These are phyloP conservation scores for Ophiocordyceps polyrhachis-furcata DNA, from an alignment of 2,329 filamentous ascomycete genomes.

Conservation along the genomic window DNA sequence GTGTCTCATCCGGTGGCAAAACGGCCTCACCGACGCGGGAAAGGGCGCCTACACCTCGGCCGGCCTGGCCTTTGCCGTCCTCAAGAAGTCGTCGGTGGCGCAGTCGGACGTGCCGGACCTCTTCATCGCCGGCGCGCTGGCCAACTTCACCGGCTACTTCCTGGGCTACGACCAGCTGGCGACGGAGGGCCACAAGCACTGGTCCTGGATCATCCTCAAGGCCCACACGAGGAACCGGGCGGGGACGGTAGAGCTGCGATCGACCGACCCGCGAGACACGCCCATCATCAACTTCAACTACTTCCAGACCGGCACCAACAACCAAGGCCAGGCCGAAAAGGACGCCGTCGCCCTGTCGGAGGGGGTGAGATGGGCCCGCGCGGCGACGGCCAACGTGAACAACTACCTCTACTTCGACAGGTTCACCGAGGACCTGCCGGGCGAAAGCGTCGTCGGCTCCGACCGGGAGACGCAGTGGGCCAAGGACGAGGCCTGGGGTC, in stretches of 20 bases:
- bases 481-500: constrained; percentile 31
- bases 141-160: constrained; percentile 11
- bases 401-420: constrained; percentile 1
- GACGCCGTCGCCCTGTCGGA: constrained; percentile 31
- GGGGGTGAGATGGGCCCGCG: constrained; percentile 30
- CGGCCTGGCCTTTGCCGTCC: constrained; percentile 7
- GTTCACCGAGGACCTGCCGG: constrained; percentile 12
- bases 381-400: constrained; percentile 12
- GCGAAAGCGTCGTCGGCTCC: constrained; percentile 16
- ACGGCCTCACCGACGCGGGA: background rate
- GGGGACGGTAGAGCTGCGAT: constrained; percentile 42
- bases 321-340: constrained; percentile 26
- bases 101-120: constrained; percentile 9
- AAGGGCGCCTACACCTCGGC: constrained; percentile 8
- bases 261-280: constrained; percentile 41
- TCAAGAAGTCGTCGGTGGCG: constrained; percentile 11
- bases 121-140: constrained; percentile 11
- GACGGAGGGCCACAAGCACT: constrained; percentile 14
- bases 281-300: constrained; percentile 46
- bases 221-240: constrained; percentile 42
- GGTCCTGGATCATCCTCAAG: constrained; percentile 27
- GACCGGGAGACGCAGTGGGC: constrained; percentile 26
- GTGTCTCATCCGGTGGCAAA: constrained; percentile 15
- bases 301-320: constrained; percentile 29
- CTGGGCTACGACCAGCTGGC: constrained; percentile 7